Evolutionary conservation across 73 alveolate species (phyloP).

Genomic region (Paramecium sonneborni): DNA sequence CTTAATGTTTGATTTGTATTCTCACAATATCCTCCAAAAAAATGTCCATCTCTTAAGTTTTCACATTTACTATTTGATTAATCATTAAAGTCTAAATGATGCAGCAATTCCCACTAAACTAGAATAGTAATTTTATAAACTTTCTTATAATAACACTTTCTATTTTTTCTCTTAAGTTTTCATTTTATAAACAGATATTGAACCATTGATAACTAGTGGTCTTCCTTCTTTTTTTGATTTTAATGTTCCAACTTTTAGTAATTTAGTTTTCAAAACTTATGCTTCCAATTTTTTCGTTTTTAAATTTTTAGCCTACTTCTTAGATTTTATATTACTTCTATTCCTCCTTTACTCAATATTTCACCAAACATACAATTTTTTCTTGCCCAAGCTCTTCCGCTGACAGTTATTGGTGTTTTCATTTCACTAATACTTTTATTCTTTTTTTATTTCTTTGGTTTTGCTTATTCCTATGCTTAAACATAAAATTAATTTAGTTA

Average conservation of each 20-base stretch:
- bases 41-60: slow-evolving; percentile 29
- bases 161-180: not conserved
- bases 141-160: not conserved
- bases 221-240: not conserved
- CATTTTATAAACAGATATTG: not conserved
- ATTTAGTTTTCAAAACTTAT: not conserved
- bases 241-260: slow-evolving; percentile 11
- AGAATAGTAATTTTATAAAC: not conserved
- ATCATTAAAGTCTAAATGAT: not conserved
- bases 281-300: slow-evolving; percentile 16
- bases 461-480: not conserved
- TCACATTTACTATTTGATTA: not conserved
- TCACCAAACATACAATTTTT: not conserved
- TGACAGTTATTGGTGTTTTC: not conserved
- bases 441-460: not conserved
- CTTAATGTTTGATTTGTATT: not conserved
- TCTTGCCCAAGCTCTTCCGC: not conserved
- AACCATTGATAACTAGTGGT: not conserved
- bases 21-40: slow-evolving; percentile 25
- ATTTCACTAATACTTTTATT: not conserved
- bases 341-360: not conserved
- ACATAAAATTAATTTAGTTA: not conserved
- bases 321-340: not conserved
- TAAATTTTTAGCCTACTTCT: not conserved
- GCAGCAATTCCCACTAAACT: not conserved